Conservation (phyloP, 2,329 filamentous ascomycete species). For the Colletotrichum cordylinicola region DNA sequence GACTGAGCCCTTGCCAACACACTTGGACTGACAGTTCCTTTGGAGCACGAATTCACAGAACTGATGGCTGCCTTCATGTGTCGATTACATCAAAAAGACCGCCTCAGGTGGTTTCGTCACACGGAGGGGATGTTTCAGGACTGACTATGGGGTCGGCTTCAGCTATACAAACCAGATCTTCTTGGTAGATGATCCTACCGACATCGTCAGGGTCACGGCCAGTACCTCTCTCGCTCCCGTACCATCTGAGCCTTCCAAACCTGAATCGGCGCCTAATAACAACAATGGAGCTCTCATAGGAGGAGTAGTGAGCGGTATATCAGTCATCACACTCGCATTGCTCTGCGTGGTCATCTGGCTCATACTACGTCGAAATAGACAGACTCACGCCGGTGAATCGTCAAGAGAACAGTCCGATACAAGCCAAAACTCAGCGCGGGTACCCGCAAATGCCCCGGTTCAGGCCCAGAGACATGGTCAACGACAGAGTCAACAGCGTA, state of each 20-base stretch:
- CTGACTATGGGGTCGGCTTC: neutral
- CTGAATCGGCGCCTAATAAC: neutral
- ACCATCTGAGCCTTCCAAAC: neutral
- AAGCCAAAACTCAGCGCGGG: neutral
- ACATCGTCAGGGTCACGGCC: neutral
- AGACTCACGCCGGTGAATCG: neutral
- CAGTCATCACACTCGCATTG: neutral
- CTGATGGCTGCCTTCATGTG: neutral
- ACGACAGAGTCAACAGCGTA: neutral
- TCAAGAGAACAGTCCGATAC: neutral
- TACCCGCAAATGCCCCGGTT: accelerated
- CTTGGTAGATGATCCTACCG: neutral
- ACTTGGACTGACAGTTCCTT: neutral
- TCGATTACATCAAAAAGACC: neutral
- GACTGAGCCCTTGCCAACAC: neutral
- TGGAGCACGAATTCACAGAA: neutral
- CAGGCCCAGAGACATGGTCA: neutral
- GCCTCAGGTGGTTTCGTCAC: neutral
- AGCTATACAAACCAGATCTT: neutral
- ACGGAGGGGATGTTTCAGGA: neutral
- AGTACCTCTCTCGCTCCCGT: neutral
- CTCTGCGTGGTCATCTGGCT: neutral
- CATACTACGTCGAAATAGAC: neutral
- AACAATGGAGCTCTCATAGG: neutral
- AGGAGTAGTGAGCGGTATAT: neutral